Evolutionary conservation across 2,329 filamentous ascomycete species (phyloP).

Genomic region (Colletotrichum sp.): DNA sequence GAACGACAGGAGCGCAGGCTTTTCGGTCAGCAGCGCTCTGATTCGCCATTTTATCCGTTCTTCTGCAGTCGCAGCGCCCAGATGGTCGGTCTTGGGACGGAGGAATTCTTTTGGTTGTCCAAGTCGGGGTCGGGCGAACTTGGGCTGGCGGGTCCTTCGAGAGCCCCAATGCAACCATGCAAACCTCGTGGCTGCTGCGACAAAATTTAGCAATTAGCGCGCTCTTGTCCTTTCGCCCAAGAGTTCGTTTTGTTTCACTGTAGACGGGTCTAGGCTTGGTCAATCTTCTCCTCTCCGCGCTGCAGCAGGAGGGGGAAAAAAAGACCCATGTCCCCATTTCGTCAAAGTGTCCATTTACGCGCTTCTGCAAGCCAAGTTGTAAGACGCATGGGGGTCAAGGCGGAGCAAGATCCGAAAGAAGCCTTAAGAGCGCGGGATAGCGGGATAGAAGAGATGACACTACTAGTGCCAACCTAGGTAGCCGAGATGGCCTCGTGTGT

Average conservation of each 20-base stretch:
- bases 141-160: background rate
- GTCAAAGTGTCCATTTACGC: background rate
- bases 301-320: background rate
- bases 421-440: background rate
- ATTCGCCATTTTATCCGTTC: background rate
- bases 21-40: background rate
- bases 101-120: background rate
- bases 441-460: conserved; percentile 12
- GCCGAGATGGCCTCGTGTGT: background rate
- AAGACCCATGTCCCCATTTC: background rate
- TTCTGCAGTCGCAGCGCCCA: background rate
- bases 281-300: background rate
- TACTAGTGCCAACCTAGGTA: background rate
- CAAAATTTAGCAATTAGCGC: background rate
- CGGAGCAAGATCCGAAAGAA: background rate
- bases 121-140: conserved; percentile 16
- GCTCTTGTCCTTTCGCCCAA: background rate
- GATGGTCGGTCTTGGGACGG: background rate
- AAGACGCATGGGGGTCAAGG: background rate
- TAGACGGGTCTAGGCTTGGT: conserved; percentile 6
- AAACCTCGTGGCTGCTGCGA: conserved; percentile 3
- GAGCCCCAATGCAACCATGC: background rate
- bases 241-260: conserved; percentile 20
- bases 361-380: background rate
- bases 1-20: conserved; percentile 11